Base-by-base conservation (phyloP, 2,329 filamentous ascomycete species). In the Colletotrichum caudatum region DNA sequence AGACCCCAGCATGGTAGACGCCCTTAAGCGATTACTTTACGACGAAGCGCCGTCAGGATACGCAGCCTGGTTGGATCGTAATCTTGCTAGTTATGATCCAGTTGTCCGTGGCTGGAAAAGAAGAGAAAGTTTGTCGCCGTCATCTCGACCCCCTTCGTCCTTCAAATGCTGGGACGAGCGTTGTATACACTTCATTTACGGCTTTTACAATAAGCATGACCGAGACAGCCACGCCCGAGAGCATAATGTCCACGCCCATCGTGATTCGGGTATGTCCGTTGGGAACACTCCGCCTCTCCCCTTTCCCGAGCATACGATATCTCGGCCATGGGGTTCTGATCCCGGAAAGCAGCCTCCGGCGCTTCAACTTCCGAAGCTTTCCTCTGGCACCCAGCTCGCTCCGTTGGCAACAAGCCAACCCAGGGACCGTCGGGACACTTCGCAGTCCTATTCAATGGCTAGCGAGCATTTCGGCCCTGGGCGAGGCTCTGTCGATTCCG, bases 121-220 rank as follows among this genome's bases (percentile, higher is more conserved):
- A 67, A 80, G 81, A 66, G 80, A 81, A 50, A 80, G 79, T 50
- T 74, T 81, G 60, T 79, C 80, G n/a, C 73, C 80, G n/a, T 78
- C 53, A 78, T 78, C 53, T 18, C 79, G 81, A 61, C 77, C 76
- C 46, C 79, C 81, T 51, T 79, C 80, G 61, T 85, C 85, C 14
- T 85, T 85, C 78, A 89, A 88, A 77, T 90, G 88, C 78, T 85
- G 82, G 78, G 81, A 89, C 73, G 85, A 89, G 64, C 81, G 81
- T 67, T 90, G 88, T 75, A 79, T 87, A 70, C 84, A 88, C 77
- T 90, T 89, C 77, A 84, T 90, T 48, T 90, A 90, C 74, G 88
- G 88, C 39, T 89, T 89, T 76, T 76, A 81, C 46, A 85, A 82
- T 68, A 81, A 80, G 48, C 80, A 85, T 64, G 87, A 89, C 72